Percentiles rank a stretch among this genome's conserved stretches.
These are phyloP conservation scores for Phytophthora pini DNA, from an alignment of 352 stramenopile species.

Conservation along the genomic window DNA sequence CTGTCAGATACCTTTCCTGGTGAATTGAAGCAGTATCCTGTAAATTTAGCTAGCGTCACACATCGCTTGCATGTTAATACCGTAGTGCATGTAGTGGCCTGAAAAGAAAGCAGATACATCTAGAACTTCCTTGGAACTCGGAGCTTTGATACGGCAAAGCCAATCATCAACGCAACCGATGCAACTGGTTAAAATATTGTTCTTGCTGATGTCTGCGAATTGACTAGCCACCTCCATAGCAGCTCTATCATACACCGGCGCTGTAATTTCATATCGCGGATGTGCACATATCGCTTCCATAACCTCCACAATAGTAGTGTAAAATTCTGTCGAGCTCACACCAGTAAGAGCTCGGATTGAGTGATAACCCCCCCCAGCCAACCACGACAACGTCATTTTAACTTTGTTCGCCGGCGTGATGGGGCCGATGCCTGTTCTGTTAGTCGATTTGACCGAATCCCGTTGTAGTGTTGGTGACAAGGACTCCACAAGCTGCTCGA, in stretches of 20 bases:
- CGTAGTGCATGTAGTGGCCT: conserved; percentile 5
- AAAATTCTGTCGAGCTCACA: conserved; percentile 2
- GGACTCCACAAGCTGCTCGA: background rate
- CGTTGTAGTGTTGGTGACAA: background rate
- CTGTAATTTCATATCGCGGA: background rate
- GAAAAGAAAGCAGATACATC: conserved; percentile 7
- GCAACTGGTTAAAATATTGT: conserved; percentile 9
- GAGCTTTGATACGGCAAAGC: conserved; percentile 3
- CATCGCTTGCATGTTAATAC: conserved; percentile 10
- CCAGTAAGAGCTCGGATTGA: background rate
- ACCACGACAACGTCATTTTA: background rate
- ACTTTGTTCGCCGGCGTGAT: conserved; percentile 1
- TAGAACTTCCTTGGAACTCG: conserved; percentile 3
- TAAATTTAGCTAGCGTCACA: conserved; percentile 5
- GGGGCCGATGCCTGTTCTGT: background rate
- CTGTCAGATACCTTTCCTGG: conserved; percentile 7
- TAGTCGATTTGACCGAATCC: background rate
- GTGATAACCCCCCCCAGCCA: background rate
- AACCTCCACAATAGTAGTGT: background rate
- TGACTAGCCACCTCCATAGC: background rate
- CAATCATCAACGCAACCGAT: conserved; percentile 11
- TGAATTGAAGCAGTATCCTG: conserved; percentile 5
- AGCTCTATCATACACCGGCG: background rate
- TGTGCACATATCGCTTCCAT: conserved; percentile 1
- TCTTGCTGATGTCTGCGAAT: conserved; percentile 7